A percentile compares a stretch with the other conserved stretches of the same genome.
Evolutionary conservation across 805 yeast genomes (phyloP).

Genomic region (Pichia californica): DNA sequence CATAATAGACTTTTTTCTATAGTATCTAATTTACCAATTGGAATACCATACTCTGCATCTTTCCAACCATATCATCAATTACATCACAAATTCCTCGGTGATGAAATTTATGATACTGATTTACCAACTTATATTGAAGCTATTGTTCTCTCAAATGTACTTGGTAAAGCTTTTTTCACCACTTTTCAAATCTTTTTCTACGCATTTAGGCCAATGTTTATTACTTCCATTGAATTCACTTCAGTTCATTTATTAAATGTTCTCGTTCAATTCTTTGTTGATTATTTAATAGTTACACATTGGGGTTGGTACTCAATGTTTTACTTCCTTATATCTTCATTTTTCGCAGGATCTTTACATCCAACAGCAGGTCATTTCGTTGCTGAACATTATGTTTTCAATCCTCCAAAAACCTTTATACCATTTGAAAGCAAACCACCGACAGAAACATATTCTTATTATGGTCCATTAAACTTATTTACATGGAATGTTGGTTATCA

Average conservation of each 20-base stretch:
- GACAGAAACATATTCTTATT: conserved; percentile 81
- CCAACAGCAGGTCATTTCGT: conserved; percentile 95
- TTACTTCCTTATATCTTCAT: conserved; percentile 70
- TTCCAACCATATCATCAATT: conserved; percentile 86
- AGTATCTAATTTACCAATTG: conserved; percentile 76
- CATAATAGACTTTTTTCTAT: conserved; percentile 74
- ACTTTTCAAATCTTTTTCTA: conserved; percentile 85
- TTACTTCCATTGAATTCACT: conserved; percentile 70
- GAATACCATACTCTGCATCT: conserved; percentile 84
- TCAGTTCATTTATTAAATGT: conserved; percentile 67
- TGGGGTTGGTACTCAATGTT: conserved; percentile 62
- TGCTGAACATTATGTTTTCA: conserved; percentile 84
- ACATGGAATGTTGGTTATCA: conserved; percentile 95
- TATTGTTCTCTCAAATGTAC: conserved; percentile 58
- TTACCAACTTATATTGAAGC: conserved; percentile 81
- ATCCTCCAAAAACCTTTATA: conserved; percentile 38
- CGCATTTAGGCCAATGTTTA: conserved; percentile 84
- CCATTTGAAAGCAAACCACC: conserved; percentile 42
- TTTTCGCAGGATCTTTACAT: conserved; percentile 85
- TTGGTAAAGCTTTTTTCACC: conserved; percentile 88
- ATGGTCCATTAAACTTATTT: conserved; percentile 68
- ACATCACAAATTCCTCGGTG: conserved; percentile 89
- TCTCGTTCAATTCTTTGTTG: conserved; percentile 52
- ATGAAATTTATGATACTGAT: conserved; percentile 77
- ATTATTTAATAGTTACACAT: conserved; percentile 45